Percentiles rank a stretch among this genome's conserved stretches.
Conservation (phyloP, 2,329 filamentous ascomycete species). For the Cercospora sesami region DNA sequence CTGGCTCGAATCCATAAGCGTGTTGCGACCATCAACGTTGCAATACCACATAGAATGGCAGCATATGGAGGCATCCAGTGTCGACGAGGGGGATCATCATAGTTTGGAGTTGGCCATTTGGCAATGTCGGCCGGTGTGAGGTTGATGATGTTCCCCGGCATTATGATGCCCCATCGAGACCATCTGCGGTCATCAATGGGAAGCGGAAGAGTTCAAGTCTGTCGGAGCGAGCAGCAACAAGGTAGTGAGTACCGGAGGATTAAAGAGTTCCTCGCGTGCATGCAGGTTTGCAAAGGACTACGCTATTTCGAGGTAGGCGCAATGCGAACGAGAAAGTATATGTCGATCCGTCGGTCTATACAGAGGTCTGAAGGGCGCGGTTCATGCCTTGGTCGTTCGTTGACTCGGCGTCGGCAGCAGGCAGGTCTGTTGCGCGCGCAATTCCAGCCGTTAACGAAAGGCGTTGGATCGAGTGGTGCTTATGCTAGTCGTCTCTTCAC, state of each 20-base stretch:
- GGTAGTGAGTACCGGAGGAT: not conserved
- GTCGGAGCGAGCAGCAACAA: not conserved
- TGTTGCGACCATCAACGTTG: slow-evolving; percentile 32
- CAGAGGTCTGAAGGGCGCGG: not conserved
- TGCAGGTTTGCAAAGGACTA: slow-evolving; percentile 4
- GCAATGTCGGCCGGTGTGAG: slow-evolving; percentile 32
- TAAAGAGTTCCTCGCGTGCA: not conserved
- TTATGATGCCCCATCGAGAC: slow-evolving; percentile 18
- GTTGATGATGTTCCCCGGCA: slow-evolving; percentile 36
- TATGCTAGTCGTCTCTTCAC: not conserved
- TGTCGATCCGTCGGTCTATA: slow-evolving; percentile 11
- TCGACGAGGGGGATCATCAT: slow-evolving; percentile 34
- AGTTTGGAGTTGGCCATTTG: slow-evolving; percentile 38
- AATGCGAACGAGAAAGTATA: slow-evolving; percentile 11
- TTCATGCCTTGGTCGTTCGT: slow-evolving; percentile 3
- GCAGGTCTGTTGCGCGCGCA: not conserved
- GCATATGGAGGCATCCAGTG: slow-evolving; percentile 39
- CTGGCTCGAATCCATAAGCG: slow-evolving; percentile 36
- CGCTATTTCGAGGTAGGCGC: slow-evolving; percentile 3
- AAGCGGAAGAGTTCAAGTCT: not conserved
- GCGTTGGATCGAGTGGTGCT: not conserved
- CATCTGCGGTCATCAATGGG: not conserved
- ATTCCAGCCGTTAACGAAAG: not conserved
- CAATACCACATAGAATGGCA: slow-evolving; percentile 29
- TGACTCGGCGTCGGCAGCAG: not conserved